Conservation (phyloP, 2,329 filamentous ascomycete genomes). For the Thermochaetoides dissita region DNA sequence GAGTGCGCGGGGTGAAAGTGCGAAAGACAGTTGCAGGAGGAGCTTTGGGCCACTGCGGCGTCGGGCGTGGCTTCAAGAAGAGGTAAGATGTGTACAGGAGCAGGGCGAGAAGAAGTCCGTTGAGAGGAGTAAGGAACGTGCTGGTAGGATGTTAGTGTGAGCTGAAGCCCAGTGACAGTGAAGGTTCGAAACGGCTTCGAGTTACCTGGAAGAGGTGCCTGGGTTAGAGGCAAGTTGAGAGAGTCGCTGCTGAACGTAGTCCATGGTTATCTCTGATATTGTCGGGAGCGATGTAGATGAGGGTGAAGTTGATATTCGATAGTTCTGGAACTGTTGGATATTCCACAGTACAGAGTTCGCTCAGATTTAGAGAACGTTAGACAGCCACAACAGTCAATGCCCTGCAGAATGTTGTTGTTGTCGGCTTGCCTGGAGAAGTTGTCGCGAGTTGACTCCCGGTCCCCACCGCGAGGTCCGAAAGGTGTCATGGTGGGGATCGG, state of each 20-base stretch:
- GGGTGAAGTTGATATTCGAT: neutral
- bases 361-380: no score
- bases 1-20: conserved; percentile 61
- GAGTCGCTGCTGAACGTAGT: conserved; percentile 43
- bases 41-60: conserved; percentile 31
- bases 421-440: no score
- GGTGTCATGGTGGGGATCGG: no score
- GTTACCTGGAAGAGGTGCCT: conserved; percentile 20
- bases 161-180: no score
- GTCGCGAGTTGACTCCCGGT: no score
- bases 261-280: conserved; percentile 25
- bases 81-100: conserved; percentile 46
- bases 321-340: no score
- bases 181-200: neutral
- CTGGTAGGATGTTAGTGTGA: conserved; percentile 19
- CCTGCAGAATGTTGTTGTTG: no score
- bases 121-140: conserved; percentile 45
- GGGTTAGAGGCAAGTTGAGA: conserved; percentile 36
- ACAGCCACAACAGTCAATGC: no score
- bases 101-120: conserved; percentile 43
- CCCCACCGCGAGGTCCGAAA: no score
- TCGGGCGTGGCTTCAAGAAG: conserved; percentile 38
- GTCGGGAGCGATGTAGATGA: neutral
- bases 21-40: conserved; percentile 47
- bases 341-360: no score